These are phyloP conservation scores for Inonotus hispidus DNA, from an alignment of 1,284 basidiomycete genomes.

Conservation along the genomic window DNA sequence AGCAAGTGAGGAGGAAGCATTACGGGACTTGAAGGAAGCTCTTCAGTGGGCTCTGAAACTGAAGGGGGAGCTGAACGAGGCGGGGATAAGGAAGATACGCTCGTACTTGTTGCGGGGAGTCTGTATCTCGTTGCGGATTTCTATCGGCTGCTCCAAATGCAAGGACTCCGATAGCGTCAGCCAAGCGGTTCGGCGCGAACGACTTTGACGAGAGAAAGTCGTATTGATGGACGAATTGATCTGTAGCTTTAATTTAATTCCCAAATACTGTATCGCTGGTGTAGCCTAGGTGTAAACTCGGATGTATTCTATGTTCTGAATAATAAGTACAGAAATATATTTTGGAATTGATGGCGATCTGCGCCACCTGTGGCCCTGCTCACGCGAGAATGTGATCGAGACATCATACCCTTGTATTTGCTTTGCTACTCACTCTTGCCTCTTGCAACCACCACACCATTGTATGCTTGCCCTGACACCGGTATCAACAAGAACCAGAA, in stretches of 20 bases:
- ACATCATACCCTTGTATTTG: too few relatives aligned
- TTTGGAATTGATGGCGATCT: background rate
- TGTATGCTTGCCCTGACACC: background rate
- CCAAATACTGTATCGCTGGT: too few relatives aligned
- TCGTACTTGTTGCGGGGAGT: conserved; percentile 19
- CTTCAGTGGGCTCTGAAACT: conserved; percentile 1
- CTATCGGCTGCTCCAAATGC: conserved; percentile 8
- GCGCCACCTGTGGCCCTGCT: background rate
- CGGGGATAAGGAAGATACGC: background rate
- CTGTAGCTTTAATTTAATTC: too few relatives aligned
- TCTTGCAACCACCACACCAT: background rate
- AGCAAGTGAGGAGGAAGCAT: background rate
- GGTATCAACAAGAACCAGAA: background rate
- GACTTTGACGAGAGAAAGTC: too few relatives aligned
- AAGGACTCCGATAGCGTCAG: background rate
- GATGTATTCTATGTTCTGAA: too few relatives aligned
- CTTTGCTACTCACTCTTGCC: background rate
- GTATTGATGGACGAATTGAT: too few relatives aligned
- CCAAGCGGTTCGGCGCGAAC: background rate
- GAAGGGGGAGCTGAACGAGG: background rate
- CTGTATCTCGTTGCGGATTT: conserved; percentile 19
- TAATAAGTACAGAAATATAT: background rate
- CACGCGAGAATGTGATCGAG: background rate
- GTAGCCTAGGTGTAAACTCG: too few relatives aligned
- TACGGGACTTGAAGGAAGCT: conserved; percentile 3